Evolutionary conservation across 2,329 filamentous ascomycete genomes (phyloP).

Genomic region (Aspergillus sp.): DNA sequence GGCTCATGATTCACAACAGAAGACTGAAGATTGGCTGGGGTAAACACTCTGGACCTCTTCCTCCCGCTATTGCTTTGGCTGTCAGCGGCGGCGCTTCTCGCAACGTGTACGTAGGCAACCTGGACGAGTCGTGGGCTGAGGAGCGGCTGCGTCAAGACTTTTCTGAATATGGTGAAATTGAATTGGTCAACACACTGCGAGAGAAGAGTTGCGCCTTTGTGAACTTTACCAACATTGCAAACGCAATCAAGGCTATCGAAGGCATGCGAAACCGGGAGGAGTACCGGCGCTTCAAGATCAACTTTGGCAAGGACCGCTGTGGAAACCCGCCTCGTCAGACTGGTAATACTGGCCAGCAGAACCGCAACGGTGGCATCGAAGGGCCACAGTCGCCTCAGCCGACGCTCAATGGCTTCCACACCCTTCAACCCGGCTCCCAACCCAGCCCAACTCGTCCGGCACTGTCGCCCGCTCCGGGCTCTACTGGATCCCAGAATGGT

Average conservation of each 20-base stretch:
- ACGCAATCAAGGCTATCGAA: constrained; percentile 99
- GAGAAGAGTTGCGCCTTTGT: constrained; percentile 99
- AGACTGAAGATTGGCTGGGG: constrained; percentile 99
- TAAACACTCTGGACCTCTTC: constrained; percentile 95
- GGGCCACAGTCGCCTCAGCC: constrained; percentile 59
- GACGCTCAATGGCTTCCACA: constrained; percentile 61
- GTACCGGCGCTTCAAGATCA: constrained; percentile 98
- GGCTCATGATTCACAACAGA: constrained; percentile 98
- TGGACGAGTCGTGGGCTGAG: constrained; percentile 97
- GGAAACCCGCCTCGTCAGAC: constrained; percentile 93
- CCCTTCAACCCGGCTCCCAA: constrained; percentile 59
- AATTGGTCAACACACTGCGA: constrained; percentile 91
- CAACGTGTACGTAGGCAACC: constrained; percentile 96
- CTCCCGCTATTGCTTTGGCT: constrained; percentile 91
- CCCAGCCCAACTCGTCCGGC: constrained; percentile 64
- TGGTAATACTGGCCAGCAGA: constrained; percentile 67
- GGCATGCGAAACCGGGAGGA: constrained; percentile 92
- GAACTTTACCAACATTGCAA: constrained; percentile 99
- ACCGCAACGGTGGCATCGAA: constrained; percentile 62
- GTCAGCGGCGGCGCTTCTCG: constrained; percentile 97
- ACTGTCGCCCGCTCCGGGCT: constrained; percentile 58
- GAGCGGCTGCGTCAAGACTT: constrained; percentile 96
- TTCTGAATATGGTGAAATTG: constrained; percentile 95
- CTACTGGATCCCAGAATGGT: constrained; percentile 59
- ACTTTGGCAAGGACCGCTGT: constrained; percentile 98